phyloP scores from a whole-genome alignment of 2,329 filamentous ascomycete species.

The Pezicula rhizophila region DNA sequence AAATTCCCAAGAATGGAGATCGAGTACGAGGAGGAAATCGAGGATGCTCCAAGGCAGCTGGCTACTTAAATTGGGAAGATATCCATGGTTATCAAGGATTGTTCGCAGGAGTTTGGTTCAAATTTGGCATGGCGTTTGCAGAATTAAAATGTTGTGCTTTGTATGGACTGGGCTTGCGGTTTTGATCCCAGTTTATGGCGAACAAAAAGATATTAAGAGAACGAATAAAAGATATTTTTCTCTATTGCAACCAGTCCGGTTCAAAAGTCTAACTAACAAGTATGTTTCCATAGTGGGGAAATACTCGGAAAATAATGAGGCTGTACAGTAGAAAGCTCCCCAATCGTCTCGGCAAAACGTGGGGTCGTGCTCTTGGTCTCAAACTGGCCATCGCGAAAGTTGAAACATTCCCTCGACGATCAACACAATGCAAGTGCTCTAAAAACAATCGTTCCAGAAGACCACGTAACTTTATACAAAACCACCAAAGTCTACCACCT shows the following conservation, averaged over 20 bases:
- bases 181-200: neutral
- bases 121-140: neutral
- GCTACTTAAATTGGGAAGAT: conserved; percentile 1
- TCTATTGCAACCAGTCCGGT: too few species aligned
- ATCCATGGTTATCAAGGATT: neutral
- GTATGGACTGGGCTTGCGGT: too few species aligned
- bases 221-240: too few species aligned
- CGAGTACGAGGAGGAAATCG: conserved; percentile 70
- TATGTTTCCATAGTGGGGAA: too few species aligned
- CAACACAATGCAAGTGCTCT: neutral
- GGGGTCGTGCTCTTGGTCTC: conserved; percentile 1
- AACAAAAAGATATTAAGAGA: too few species aligned
- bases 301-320: too few species aligned
- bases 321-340: too few species aligned
- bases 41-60: conserved; percentile 29
- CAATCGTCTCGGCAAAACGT: neutral
- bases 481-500: neutral
- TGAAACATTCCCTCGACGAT: conserved; percentile 6
- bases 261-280: too few species aligned
- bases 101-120: neutral
- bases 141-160: neutral
- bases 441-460: conserved; percentile 1
- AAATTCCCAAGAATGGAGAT: conserved; percentile 50
- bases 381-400: conserved; percentile 5
- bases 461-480: neutral